These are phyloP conservation scores for Pisolithus microcarpus DNA, from an alignment of 768 basidiomycete genomes.

Conservation along the genomic window DNA sequence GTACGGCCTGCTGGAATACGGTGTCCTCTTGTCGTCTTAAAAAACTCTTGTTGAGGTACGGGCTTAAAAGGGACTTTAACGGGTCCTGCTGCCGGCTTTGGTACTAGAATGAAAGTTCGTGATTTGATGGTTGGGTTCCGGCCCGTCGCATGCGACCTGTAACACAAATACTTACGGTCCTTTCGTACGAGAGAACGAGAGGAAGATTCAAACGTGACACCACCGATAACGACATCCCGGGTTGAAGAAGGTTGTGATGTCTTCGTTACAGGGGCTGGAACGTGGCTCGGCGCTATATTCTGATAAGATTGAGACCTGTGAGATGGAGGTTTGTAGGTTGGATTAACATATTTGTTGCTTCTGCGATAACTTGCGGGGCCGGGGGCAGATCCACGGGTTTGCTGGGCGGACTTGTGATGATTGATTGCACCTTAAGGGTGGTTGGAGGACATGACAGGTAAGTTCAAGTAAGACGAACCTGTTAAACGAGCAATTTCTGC, in stretches of 20 bases:
- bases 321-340: constrained; percentile 48
- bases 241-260: constrained; percentile 23
- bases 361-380: constrained; percentile 28
- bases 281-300: constrained; percentile 34
- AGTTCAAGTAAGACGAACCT: constrained; percentile 29
- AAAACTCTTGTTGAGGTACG: constrained; percentile 20
- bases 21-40: constrained; percentile 44
- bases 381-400: constrained; percentile 21
- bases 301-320: constrained; percentile 4
- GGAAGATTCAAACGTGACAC: constrained; percentile 82
- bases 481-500: constrained; percentile 62
- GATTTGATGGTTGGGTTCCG: constrained; percentile 13
- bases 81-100: constrained; percentile 29
- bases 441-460: background rate
- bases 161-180: constrained; percentile 53
- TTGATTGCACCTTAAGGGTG: constrained; percentile 61
- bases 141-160: constrained; percentile 2
- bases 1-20: constrained; percentile 45
- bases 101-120: constrained; percentile 29
- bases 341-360: constrained; percentile 55
- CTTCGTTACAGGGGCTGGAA: constrained; percentile 28
- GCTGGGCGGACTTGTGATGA: constrained; percentile 46
- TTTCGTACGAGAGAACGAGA: constrained; percentile 83
- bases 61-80: constrained; percentile 27
- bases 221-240: constrained; percentile 80